Conservation (phyloP, 345 rosid genomes). For the Eutrema heterophyllum region DNA sequence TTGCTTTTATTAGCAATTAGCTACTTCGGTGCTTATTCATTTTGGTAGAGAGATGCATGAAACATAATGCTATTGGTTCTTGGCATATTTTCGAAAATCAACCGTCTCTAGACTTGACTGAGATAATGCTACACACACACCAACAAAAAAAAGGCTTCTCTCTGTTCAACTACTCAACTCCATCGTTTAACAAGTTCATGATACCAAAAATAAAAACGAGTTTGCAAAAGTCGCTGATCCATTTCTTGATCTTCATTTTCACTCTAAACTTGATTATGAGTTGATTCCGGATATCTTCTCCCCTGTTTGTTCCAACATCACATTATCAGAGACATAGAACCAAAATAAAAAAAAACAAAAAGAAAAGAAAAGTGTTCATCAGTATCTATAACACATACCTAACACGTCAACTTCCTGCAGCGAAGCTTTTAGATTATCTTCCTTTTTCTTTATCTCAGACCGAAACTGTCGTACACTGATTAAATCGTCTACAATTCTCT, state of each 20-base stretch:
- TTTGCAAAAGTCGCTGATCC: background rate
- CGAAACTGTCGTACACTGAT: background rate
- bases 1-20: too few species aligned
- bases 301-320: background rate
- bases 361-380: background rate
- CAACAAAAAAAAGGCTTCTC: too few species aligned
- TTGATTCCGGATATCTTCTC: constrained; percentile 2
- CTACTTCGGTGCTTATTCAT: too few species aligned
- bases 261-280: background rate
- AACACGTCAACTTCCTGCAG: background rate
- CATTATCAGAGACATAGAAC: background rate
- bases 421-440: constrained; percentile 7
- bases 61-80: too few species aligned
- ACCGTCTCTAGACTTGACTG: too few species aligned
- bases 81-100: too few species aligned
- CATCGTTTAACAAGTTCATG: background rate
- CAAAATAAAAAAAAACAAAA: background rate
- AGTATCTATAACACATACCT: background rate
- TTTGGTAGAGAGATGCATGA: too few species aligned
- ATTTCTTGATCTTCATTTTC: background rate
- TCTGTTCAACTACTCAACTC: too few species aligned
- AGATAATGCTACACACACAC: too few species aligned
- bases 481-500: background rate
- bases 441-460: constrained; percentile 2
- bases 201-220: background rate